Conservation (phyloP, 2,329 filamentous ascomycete species). For the Xylaria sp. region DNA sequence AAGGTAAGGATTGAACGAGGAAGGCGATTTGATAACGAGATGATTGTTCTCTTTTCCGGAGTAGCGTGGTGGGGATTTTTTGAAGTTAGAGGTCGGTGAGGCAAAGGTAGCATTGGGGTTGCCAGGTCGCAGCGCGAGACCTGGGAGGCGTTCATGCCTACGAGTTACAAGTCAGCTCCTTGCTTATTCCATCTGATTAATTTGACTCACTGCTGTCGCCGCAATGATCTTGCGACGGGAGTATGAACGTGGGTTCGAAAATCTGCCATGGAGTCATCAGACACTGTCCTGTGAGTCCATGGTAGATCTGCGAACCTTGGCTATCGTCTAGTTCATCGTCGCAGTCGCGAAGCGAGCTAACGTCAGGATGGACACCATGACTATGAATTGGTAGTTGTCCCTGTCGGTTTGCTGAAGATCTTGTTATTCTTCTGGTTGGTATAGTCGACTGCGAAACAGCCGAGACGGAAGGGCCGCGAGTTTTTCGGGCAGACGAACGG, state of each 20-base stretch:
- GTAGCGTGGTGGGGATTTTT: conserved; percentile 35
- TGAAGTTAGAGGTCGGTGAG: conserved; percentile 38
- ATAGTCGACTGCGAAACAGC: conserved; percentile 12
- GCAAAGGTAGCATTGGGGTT: conserved; percentile 46
- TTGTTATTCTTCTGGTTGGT: conserved; percentile 23
- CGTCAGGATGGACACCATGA: conserved; percentile 34
- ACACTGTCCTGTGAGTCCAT: conserved; percentile 21
- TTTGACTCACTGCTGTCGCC: conserved; percentile 35
- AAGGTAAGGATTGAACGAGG: conserved; percentile 39
- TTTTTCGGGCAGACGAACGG: conserved; percentile 20
- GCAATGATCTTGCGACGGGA: conserved; percentile 24
- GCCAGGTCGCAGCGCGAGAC: conserved; percentile 44
- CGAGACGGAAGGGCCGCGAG: conserved; percentile 1
- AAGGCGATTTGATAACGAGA: conserved; percentile 33
- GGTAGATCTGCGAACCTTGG: conserved; percentile 37
- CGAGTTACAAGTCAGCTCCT: conserved; percentile 33
- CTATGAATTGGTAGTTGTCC: conserved; percentile 32
- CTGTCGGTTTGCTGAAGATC: conserved; percentile 30
- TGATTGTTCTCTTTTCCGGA: conserved; percentile 43
- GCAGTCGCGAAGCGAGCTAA: conserved; percentile 27
- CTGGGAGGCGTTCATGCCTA: conserved; percentile 44
- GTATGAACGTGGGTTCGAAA: conserved; percentile 29
- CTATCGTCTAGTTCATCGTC: conserved; percentile 22
- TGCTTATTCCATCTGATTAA: conserved; percentile 22
- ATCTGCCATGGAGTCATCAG: conserved; percentile 25